A percentile compares a stretch with the other conserved stretches of the same genome.
These are phyloP conservation scores for Colletotrichum sp. DNA, from an alignment of 2,329 filamentous ascomycete species.

Conservation along the genomic window DNA sequence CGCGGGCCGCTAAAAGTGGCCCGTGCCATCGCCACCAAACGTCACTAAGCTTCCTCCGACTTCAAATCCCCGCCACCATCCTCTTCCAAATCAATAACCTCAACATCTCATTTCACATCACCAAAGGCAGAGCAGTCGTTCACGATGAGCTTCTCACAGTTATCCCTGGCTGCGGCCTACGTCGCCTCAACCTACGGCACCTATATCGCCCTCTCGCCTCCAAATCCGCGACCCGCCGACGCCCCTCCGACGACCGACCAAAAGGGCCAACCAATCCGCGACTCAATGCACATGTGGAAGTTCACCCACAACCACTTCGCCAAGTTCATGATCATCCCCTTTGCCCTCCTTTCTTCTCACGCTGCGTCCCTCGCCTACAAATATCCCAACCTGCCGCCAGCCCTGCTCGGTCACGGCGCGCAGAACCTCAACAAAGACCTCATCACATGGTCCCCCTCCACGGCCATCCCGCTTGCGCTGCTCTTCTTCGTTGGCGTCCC, in stretches of 20 bases:
- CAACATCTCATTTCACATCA: not conserved
- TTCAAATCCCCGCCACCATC: not conserved
- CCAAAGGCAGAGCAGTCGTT: not conserved
- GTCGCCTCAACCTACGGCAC: conserved; percentile 32
- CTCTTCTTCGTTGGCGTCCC: conserved; percentile 29
- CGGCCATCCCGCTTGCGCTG: conserved; percentile 36
- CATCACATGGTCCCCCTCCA: conserved; percentile 41
- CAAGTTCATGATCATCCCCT: conserved; percentile 26
- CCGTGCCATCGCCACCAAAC: not conserved
- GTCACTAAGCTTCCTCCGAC: not conserved
- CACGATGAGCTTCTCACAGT: not conserved
- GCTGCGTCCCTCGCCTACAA: conserved; percentile 23
- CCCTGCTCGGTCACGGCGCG: conserved; percentile 28
- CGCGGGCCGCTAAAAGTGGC: not conserved
- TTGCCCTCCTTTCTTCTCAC: conserved; percentile 27
- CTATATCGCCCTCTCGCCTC: conserved; percentile 34
- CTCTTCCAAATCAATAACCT: not conserved
- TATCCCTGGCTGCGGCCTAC: conserved; percentile 23
- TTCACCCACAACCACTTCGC: conserved; percentile 29
- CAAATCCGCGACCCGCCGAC: conserved; percentile 30
- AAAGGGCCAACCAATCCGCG: not conserved
- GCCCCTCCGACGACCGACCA: not conserved
- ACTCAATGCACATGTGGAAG: conserved; percentile 26
- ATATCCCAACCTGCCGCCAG: conserved; percentile 26
- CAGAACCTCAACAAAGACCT: conserved; percentile 35